Base-by-base conservation (phyloP, 768 basidiomycete genomes). In the Xerocomus brunneocitrinus region DNA sequence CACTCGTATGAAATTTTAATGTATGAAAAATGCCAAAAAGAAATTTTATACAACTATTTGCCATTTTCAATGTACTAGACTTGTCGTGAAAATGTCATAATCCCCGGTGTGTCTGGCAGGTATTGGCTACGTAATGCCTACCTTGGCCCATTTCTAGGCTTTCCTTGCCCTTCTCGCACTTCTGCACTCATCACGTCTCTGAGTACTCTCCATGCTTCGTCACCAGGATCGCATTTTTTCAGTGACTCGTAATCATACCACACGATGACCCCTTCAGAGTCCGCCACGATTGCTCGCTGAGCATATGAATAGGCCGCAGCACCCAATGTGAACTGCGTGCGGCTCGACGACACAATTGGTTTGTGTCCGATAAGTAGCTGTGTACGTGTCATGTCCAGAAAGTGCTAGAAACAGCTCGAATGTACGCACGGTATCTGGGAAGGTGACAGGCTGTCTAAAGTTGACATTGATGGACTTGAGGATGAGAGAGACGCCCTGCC, bases 171-270 rank as follows among this genome's bases (percentile, higher is more conserved):
- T 44, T 62, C 65, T 51, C 53, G 58, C 28, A 56, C 58, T 47
- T 61, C 63, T 4, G 63, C 51, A 3, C 47, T 39, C 63, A 62
- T 62, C 22, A 53, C 53, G 8, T 62, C 50, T 36, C 36, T 69
- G 30, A 69, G 60, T 7, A 70, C 71, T 32, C 71, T 69, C 63
- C 73, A 71, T 4, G 71, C 67, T 34, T 74, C 73, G 52, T 81
- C 76, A 0, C 80, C 82, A 6, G 87, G 85, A 59, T 79, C 77
- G 55, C 79, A 81, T 67, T 87, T 89, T 67, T 69, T 76, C 49
- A 87, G 74, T 16, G 58, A 73, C 52, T 87, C 83, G 57, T 90
- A 89, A 64, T 90, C 84, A 55, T 88, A 90, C 88, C 88, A 90
- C 8, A 88, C 87, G 19, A 87, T 62, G 3, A 77, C 75, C 52